phyloP scores from a whole-genome alignment of 352 stramenopile genomes.

The Globisporangium okanoganense region DNA sequence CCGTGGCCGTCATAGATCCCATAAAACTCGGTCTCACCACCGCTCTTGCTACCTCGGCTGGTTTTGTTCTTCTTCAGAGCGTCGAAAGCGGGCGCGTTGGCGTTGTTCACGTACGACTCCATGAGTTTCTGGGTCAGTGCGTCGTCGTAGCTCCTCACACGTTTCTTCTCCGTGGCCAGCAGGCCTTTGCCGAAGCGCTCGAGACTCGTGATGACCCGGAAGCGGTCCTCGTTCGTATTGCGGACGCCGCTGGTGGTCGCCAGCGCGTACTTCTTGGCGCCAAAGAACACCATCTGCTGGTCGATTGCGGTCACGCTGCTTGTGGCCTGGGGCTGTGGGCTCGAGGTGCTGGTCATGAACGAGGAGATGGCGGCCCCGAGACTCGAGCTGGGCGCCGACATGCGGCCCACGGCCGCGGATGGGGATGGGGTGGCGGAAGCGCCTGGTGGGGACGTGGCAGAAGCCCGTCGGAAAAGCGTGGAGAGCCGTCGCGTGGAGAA shows the following conservation, averaged over 20 bases:
- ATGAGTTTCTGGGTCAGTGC: conserved; percentile 31
- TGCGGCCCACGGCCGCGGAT: background rate
- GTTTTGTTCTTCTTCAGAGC: conserved; percentile 31
- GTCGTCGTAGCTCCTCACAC: conserved; percentile 24
- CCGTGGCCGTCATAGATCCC: conserved; percentile 79
- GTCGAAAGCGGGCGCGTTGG: conserved; percentile 32
- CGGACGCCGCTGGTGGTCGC: conserved; percentile 44
- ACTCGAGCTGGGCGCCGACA: background rate
- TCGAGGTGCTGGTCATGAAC: conserved; percentile 1
- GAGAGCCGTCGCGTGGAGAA: conserved; percentile 39
- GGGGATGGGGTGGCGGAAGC: background rate
- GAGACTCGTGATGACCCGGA: conserved; percentile 61
- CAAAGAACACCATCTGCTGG: conserved; percentile 56
- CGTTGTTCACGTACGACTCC: conserved; percentile 42
- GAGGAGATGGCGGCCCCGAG: background rate
- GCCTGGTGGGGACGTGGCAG: conserved; percentile 22
- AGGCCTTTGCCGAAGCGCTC: conserved; percentile 55
- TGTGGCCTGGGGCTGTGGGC: background rate
- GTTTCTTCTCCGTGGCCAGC: conserved; percentile 33
- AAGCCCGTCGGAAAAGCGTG: conserved; percentile 45
- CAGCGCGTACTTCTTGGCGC: conserved; percentile 32
- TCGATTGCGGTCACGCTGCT: conserved; percentile 31
- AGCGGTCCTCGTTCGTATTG: conserved; percentile 63
- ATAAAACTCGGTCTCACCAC: conserved; percentile 55
- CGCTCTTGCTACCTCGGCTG: conserved; percentile 12